phyloP scores from a whole-genome alignment of 306 rosid genomes.

The Vigna nakashimae region DNA sequence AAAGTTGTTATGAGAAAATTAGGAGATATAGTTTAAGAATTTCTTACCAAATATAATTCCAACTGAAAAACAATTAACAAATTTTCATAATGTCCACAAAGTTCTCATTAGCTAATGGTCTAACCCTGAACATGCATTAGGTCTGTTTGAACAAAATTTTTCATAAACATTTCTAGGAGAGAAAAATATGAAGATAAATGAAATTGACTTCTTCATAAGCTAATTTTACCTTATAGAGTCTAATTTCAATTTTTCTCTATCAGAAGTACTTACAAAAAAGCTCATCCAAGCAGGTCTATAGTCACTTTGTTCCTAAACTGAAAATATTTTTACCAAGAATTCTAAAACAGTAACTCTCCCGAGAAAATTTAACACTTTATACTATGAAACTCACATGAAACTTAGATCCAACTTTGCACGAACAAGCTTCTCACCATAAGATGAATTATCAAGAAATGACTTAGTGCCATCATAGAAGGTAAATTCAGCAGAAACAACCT shows the following conservation, averaged over 20 bases:
- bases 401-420: conserved; percentile 97
- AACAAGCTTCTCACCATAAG: conserved; percentile 90
- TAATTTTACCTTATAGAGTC: no score
- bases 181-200: no score
- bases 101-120: conserved; percentile 33
- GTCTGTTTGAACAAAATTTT: no score
- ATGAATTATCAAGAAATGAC: conserved; percentile 83
- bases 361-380: conserved; percentile 5
- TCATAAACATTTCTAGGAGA: no score
- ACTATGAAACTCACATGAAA: conserved; percentile 76
- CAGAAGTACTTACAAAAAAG: no score
- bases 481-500: conserved; percentile 95
- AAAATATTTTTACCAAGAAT: conserved; percentile 31
- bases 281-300: not conserved
- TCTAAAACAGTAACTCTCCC: conserved; percentile 21
- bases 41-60: conserved; percentile 34
- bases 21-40: conserved; percentile 26
- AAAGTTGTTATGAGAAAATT: not conserved
- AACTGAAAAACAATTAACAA: conserved; percentile 34
- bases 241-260: no score
- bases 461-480: conserved; percentile 97
- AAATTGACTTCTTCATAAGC: no score
- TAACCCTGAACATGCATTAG: not conserved
- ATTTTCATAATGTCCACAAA: conserved; percentile 15
- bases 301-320: conserved; percentile 27